Conservation (phyloP, 257 asterid genomes). For the Vinca minor region DNA sequence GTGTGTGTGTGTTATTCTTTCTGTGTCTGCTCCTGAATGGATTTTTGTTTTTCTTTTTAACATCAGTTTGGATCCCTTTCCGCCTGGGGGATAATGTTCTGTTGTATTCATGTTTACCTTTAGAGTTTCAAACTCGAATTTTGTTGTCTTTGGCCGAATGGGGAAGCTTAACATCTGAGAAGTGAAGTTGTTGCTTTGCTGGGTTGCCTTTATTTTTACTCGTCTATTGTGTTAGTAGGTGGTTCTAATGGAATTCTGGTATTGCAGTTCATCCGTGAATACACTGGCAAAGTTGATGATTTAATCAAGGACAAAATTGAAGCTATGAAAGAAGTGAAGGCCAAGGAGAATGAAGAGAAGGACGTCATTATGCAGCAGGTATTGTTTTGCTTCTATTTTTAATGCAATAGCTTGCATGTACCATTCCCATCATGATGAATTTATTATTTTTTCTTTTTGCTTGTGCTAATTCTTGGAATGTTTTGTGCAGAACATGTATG, state of each 20-base stretch:
- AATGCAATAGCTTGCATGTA: background rate
- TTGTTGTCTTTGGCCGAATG: background rate
- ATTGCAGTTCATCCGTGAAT: slow-evolving; percentile 84
- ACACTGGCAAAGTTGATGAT: slow-evolving; percentile 91
- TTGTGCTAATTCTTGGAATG: slow-evolving; percentile 8
- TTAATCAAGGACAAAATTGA: slow-evolving; percentile 79
- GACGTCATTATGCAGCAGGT: slow-evolving; percentile 89
- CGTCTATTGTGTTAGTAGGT: background rate
- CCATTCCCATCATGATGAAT: no score
- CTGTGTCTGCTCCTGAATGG: background rate
- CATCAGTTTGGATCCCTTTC: background rate
- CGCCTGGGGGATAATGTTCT: background rate
- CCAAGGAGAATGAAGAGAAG: slow-evolving; percentile 79
- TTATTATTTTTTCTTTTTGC: background rate
- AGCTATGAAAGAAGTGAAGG: slow-evolving; percentile 62
- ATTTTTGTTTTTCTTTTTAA: background rate
- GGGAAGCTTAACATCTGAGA: background rate
- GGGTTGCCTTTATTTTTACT: background rate
- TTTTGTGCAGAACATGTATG: slow-evolving; percentile 88
- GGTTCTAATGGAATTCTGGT: slow-evolving; percentile 12
- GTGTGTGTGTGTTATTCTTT: background rate
- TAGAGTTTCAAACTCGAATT: background rate
- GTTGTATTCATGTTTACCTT: background rate
- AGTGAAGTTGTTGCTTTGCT: background rate
- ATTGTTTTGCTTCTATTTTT: background rate